Percentiles rank a stretch among this genome's conserved stretches.
phyloP scores from a whole-genome alignment of 495 filamentous ascomycete species.

The Aspergillus diversus region DNA sequence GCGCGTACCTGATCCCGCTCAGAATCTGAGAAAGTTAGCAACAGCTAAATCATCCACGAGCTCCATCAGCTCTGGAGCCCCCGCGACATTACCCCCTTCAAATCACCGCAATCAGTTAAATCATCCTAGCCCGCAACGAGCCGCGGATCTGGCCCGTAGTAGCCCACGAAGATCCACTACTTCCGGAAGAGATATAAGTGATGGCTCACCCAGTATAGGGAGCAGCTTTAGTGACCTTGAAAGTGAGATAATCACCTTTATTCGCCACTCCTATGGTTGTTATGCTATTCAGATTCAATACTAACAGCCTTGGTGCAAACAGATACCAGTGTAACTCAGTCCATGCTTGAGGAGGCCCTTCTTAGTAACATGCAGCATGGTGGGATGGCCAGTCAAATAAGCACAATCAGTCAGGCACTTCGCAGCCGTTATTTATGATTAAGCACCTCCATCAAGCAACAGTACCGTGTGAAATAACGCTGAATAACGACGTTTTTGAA shows the following conservation, averaged over 20 bases:
- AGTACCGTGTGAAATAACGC: too few species aligned
- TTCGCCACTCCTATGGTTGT: neutral
- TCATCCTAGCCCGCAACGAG: slow-evolving; percentile 56
- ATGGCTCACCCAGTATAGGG: slow-evolving; percentile 93
- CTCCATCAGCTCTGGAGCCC: slow-evolving; percentile 55
- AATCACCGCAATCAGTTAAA: slow-evolving; percentile 26
- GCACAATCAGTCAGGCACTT: slow-evolving; percentile 73
- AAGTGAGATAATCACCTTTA: slow-evolving; percentile 56
- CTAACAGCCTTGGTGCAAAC: slow-evolving; percentile 14
- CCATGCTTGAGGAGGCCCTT: slow-evolving; percentile 90
- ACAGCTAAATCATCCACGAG: slow-evolving; percentile 65
- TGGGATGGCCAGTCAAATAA: slow-evolving; percentile 86
- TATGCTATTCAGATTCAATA: slow-evolving; percentile 12
- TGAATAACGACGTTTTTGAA: too few species aligned
- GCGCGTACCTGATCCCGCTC: slow-evolving; percentile 33
- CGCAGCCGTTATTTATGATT: slow-evolving; percentile 51
- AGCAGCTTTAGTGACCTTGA: slow-evolving; percentile 98
- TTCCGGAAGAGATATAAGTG: slow-evolving; percentile 69
- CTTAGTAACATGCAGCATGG: slow-evolving; percentile 87
- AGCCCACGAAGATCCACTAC: slow-evolving; percentile 56
- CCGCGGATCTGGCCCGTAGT: slow-evolving; percentile 58
- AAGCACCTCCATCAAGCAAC: too few species aligned
- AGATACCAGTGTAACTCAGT: slow-evolving; percentile 95
- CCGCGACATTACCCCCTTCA: slow-evolving; percentile 25
- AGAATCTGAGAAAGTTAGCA: slow-evolving; percentile 40